phyloP scores from a whole-genome alignment of 2,329 filamentous ascomycete genomes.

The Pestalotiopsis sp. region DNA sequence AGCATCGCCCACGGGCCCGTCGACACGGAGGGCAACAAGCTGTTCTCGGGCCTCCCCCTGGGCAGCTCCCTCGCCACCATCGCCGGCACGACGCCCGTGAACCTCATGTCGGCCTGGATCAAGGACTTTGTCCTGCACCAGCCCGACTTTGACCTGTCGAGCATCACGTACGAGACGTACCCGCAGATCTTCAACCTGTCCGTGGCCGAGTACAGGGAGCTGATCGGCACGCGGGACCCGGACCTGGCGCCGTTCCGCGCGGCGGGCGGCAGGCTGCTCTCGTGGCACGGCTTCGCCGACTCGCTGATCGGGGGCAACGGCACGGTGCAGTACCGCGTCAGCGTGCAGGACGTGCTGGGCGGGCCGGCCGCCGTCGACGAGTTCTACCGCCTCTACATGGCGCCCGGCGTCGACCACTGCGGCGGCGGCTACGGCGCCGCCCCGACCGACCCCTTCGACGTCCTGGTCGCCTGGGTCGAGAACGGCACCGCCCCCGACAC shows the following conservation, averaged over 20 bases:
- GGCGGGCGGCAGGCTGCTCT: slow-evolving; percentile 11
- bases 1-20: slow-evolving; percentile 14
- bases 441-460: slow-evolving; percentile 1
- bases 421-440: slow-evolving; percentile 6
- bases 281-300: slow-evolving; percentile 26
- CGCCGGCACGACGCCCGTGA: background rate
- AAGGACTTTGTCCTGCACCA: slow-evolving; percentile 8
- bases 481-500: slow-evolving; percentile 10
- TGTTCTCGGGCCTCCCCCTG: slow-evolving; percentile 7
- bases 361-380: slow-evolving; percentile 19
- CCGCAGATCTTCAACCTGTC: slow-evolving; percentile 7
- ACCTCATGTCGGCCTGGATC: background rate
- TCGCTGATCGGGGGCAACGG: slow-evolving; percentile 27
- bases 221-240: background rate
- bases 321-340: slow-evolving; percentile 32
- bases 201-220: background rate
- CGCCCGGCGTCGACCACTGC: slow-evolving; percentile 9
- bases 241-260: slow-evolving; percentile 3
- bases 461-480: slow-evolving; percentile 8
- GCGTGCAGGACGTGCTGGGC: slow-evolving; percentile 27
- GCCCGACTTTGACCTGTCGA: slow-evolving; percentile 6
- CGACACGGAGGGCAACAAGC: slow-evolving; percentile 12
- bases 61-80: slow-evolving; percentile 1
- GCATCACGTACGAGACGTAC: slow-evolving; percentile 6
- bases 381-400: slow-evolving; percentile 11